Base-by-base conservation (phyloP, 108 stramenopile genomes). In the Cyclostephanos invisitatus region DNA sequence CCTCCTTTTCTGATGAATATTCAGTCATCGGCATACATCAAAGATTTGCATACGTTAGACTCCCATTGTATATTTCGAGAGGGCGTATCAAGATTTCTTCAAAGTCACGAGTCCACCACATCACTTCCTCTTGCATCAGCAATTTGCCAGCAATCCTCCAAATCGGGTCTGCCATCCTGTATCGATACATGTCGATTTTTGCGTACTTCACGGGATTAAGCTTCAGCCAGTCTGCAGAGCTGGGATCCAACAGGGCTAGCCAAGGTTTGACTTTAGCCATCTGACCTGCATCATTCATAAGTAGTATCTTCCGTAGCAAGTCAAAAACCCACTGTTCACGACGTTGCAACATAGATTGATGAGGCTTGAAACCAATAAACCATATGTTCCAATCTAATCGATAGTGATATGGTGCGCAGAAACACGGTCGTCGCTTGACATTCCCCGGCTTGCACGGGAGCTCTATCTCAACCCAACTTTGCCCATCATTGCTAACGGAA, bases 331-430 rank as follows among this genome's bases (percentile, higher is more conserved):
- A 87, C 0, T 32, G 56, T 73, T 87, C 84, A 50, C 86, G 68
- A 25, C 62, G 44, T 36, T 75, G 74, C 10, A 87, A 66, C 67
- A 80, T 80, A 1, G 62, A 25, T 28, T 62, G 36, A 40, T 87
- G 86, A 12, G 87, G 85, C 71, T 82, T 78, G 78, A 86, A 88
- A 0, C 85, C 87, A 27, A 86, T 67, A 58, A 89, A 89, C 88
- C 88, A 89, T 51, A 89, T 85, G 59, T 84, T 85, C 93, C 93
- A 94, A 68, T 91, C 93, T 18, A 94, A 72, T 12, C 87, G 82
- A 62, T 88, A 87, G 68, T 94, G 93, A 70, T 91, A 91, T 20
- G 93, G 93, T 38, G 87, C 83, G 70, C 88, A 85, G 62, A 89
- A 84, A 65, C 89, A 90, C n/a, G 90, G 90, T 56, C 86, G 68